These are phyloP conservation scores for Diaporthe helianthi DNA, from an alignment of 2,329 filamentous ascomycete genomes.

Conservation along the genomic window DNA sequence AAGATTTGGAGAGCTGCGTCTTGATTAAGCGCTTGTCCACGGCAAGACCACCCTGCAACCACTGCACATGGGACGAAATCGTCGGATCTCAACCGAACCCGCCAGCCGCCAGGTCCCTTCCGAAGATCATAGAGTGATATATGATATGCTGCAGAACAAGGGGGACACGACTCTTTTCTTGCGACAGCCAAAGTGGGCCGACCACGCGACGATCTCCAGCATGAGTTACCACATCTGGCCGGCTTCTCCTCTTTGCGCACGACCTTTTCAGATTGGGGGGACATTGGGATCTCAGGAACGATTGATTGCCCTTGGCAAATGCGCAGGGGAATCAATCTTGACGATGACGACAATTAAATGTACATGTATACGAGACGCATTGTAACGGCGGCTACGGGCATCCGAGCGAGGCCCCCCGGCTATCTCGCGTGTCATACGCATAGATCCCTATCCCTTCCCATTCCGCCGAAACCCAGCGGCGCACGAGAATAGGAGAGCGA, in stretches of 20 bases:
- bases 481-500: neutral
- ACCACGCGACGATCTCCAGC: conserved; percentile 11
- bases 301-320: neutral
- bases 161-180: neutral
- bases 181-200: conserved; percentile 15
- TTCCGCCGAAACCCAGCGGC: neutral
- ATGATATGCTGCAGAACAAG: conserved; percentile 2
- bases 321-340: neutral
- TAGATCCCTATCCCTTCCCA: neutral
- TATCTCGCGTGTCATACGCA: neutral
- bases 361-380: conserved; percentile 3
- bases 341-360: neutral
- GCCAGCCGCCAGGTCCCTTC: neutral
- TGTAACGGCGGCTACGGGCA: neutral
- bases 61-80: neutral
- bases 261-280: neutral
- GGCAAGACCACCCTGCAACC: neutral
- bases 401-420: conserved; percentile 2
- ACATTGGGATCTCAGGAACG: neutral
- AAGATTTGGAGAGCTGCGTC: conserved; percentile 21
- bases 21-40: conserved; percentile 10
- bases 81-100: conserved; percentile 15
- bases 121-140: conserved; percentile 3
- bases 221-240: neutral
- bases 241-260: neutral